A percentile compares a stretch with the other conserved stretches of the same genome.
Evolutionary conservation across 208 protist species (phyloP).

Genomic region (Wallacemonas sp.): DNA sequence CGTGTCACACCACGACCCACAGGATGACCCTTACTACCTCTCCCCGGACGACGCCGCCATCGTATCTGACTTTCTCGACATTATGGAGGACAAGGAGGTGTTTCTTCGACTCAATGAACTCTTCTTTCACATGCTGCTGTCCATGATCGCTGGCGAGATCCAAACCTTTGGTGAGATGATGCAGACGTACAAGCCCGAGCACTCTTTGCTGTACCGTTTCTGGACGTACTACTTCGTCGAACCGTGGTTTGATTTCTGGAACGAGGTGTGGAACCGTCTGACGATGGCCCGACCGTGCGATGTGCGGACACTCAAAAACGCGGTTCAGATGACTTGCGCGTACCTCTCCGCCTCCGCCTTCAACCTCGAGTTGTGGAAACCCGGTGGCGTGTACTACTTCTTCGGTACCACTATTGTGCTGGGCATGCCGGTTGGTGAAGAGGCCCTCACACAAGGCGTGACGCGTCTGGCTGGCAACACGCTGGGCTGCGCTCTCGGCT

Average conservation of each 20-base stretch:
- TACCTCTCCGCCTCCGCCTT: slow-evolving; percentile 33
- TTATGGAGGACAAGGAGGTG: slow-evolving; percentile 15
- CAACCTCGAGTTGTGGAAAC: slow-evolving; percentile 15
- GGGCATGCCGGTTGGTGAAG: slow-evolving; percentile 30
- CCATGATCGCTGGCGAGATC: slow-evolving; percentile 27
- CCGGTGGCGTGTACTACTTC: slow-evolving; percentile 20
- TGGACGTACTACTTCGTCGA: slow-evolving; percentile 38
- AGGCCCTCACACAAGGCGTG: slow-evolving; percentile 24
- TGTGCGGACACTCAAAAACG: slow-evolving; percentile 38
- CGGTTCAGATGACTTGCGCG: slow-evolving; percentile 34
- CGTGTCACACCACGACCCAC: neutral
- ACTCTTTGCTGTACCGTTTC: slow-evolving; percentile 22
- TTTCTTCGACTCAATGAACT: slow-evolving; percentile 13
- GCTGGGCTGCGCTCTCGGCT: slow-evolving; percentile 23
- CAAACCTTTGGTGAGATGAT: slow-evolving; percentile 23
- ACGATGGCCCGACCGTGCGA: slow-evolving; percentile 42
- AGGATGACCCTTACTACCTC: neutral
- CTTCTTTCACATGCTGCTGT: slow-evolving; percentile 28
- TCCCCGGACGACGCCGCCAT: slow-evolving; percentile 1
- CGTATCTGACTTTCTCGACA: slow-evolving; percentile 1
- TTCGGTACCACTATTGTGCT: slow-evolving; percentile 20
- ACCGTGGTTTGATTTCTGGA: slow-evolving; percentile 35
- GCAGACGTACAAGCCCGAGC: slow-evolving; percentile 18
- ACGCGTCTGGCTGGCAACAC: slow-evolving; percentile 21
- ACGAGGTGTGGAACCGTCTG: slow-evolving; percentile 29